Conservation (phyloP, 2,329 filamentous ascomycete species). For the Raffaelea deltoideospora region DNA sequence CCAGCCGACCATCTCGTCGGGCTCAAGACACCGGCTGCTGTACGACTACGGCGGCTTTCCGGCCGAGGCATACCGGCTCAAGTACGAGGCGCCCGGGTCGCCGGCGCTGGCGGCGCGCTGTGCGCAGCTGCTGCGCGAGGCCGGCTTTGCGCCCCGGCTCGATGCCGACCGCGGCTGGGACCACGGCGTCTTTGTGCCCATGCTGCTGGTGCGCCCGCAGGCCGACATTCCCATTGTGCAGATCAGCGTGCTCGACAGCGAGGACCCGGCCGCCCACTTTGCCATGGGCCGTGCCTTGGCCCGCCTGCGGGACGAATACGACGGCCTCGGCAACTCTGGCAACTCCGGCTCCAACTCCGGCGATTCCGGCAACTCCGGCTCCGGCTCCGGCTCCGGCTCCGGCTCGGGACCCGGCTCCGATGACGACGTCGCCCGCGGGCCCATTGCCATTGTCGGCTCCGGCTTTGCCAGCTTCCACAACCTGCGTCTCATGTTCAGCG, state of each 20-base stretch:
- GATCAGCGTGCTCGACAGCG: slow-evolving; percentile 35
- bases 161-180: slow-evolving; percentile 36
- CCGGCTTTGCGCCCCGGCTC: slow-evolving; percentile 27
- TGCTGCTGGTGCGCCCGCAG: slow-evolving; percentile 36
- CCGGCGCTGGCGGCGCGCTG: slow-evolving; percentile 36
- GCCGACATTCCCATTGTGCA: slow-evolving; percentile 41
- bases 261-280: slow-evolving; percentile 32
- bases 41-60: slow-evolving; percentile 48
- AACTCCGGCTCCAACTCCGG: too few species aligned
- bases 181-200: slow-evolving; percentile 44
- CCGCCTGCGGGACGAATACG: slow-evolving; percentile 28
- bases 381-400: too few species aligned
- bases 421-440: too few species aligned
- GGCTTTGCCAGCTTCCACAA: slow-evolving; percentile 46
- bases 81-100: slow-evolving; percentile 40
- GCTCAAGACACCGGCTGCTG: slow-evolving; percentile 27
- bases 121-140: slow-evolving; percentile 25
- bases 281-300: slow-evolving; percentile 37
- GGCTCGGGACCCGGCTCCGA: too few species aligned
- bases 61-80: slow-evolving; percentile 34
- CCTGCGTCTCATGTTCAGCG: slow-evolving; percentile 27
- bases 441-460: slow-evolving; percentile 44
- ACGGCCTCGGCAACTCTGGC: too few species aligned
- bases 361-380: too few species aligned
- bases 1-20: slow-evolving; percentile 35